A percentile compares a stretch with the other conserved stretches of the same genome.
These are phyloP conservation scores for Jatropha podagrica DNA, from an alignment of 441 rosid species.

Conservation along the genomic window DNA sequence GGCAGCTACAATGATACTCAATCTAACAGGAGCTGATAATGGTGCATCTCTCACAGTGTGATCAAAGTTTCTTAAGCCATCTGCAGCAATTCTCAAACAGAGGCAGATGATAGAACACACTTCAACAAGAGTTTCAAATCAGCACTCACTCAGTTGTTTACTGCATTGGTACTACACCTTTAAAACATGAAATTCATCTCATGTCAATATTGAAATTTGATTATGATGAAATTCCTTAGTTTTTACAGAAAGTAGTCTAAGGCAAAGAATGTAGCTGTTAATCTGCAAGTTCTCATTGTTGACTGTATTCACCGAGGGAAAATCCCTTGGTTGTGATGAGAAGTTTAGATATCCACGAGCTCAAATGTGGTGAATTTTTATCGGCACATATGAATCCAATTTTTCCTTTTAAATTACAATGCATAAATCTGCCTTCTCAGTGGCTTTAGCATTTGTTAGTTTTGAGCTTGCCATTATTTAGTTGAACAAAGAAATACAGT, in stretches of 20 bases:
- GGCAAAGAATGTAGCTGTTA: background rate
- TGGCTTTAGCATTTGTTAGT: background rate
- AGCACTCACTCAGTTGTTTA: background rate
- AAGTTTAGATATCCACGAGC: background rate
- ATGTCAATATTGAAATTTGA: background rate
- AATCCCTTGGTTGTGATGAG: background rate
- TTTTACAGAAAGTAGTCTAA: background rate
- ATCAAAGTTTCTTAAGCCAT: slow-evolving; percentile 47
- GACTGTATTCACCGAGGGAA: background rate
- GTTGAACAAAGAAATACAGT: too few species aligned
- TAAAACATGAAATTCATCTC: background rate
- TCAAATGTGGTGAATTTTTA: background rate
- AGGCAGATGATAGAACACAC: slow-evolving; percentile 74
- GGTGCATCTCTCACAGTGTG: slow-evolving; percentile 86
- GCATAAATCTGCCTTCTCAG: background rate
- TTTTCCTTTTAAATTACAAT: too few species aligned
- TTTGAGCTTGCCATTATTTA: too few species aligned
- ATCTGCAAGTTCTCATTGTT: background rate
- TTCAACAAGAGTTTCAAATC: slow-evolving; percentile 20
- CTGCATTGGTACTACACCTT: background rate
- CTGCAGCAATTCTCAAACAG: slow-evolving; percentile 67
- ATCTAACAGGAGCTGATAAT: slow-evolving; percentile 83
- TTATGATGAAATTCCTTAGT: background rate
- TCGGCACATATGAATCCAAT: background rate
- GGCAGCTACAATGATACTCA: slow-evolving; percentile 87